These are phyloP conservation scores for Pseudohalonectria lignicola DNA, from an alignment of 2,329 filamentous ascomycete genomes.

Conservation along the genomic window DNA sequence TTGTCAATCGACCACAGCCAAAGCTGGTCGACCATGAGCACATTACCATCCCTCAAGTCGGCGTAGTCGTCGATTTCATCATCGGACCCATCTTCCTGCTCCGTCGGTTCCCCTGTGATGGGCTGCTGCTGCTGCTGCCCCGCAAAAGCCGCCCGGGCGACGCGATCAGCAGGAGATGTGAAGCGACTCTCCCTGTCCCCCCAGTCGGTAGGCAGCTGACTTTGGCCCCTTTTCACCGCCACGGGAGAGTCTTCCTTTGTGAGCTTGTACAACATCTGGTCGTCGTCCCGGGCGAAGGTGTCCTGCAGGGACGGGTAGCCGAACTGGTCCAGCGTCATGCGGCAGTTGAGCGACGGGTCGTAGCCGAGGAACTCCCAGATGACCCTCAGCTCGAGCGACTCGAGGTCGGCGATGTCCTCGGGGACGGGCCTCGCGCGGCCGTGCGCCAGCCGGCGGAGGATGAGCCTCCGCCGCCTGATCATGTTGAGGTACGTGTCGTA, in stretches of 20 bases:
- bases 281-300: slow-evolving; percentile 49
- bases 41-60: slow-evolving; percentile 33
- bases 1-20: slow-evolving; percentile 50
- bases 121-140: slow-evolving; percentile 10
- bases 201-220: no score
- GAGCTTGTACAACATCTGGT: slow-evolving; percentile 58
- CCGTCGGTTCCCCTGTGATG: background rate
- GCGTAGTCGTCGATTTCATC: slow-evolving; percentile 12
- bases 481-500: slow-evolving; percentile 53
- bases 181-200: no score
- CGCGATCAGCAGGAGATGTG: no score
- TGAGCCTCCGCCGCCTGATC: slow-evolving; percentile 42
- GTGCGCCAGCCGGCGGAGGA: slow-evolving; percentile 38
- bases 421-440: slow-evolving; percentile 46
- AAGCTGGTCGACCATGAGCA: slow-evolving; percentile 57
- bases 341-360: slow-evolving; percentile 49
- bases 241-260: slow-evolving; percentile 27
- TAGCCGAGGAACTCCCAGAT: slow-evolving; percentile 53
- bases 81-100: background rate
- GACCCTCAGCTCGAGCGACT: slow-evolving; percentile 45
- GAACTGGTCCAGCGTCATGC: slow-evolving; percentile 52
- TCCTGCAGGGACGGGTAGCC: slow-evolving; percentile 51
- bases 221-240: no score
- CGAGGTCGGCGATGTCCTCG: slow-evolving; percentile 37
- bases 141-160: background rate